These are phyloP conservation scores for Coccomyxa sp. DNA, from an alignment of 139 green algal genomes.

Conservation along the genomic window DNA sequence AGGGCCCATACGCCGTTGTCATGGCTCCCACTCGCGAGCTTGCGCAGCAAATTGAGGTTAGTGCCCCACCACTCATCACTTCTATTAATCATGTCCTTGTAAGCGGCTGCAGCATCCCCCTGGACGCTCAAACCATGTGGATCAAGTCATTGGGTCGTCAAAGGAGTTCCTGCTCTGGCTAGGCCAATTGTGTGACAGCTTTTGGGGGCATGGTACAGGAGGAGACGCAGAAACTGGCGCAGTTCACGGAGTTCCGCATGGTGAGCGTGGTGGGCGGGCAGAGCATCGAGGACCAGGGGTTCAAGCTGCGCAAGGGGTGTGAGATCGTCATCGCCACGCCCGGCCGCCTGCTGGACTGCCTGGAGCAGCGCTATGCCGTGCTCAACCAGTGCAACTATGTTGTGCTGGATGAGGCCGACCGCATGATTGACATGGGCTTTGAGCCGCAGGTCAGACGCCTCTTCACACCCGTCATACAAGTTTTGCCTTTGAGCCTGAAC, in stretches of 20 bases:
- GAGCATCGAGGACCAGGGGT: constrained; percentile 95
- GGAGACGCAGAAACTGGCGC: constrained; percentile 76
- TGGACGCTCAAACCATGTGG: no score
- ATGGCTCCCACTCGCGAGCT: constrained; percentile 95
- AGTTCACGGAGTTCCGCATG: constrained; percentile 70
- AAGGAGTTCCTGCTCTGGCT: no score
- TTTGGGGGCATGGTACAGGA: constrained; percentile 38
- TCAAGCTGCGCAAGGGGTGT: constrained; percentile 75
- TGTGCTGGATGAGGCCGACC: constrained; percentile 97
- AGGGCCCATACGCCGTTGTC: constrained; percentile 91
- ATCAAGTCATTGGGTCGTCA: no score
- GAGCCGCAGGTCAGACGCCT: constrained; percentile 77
- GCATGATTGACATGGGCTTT: constrained; percentile 99
- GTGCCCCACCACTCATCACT: not conserved
- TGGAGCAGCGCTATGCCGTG: constrained; percentile 89
- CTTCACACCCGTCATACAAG: no score
- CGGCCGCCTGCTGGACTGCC: constrained; percentile 91
- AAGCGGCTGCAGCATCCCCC: not conserved
- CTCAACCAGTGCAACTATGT: constrained; percentile 99
- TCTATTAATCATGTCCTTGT: not conserved
- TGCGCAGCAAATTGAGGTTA: constrained; percentile 72
- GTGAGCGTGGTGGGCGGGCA: constrained; percentile 91
- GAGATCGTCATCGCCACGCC: constrained; percentile 99
- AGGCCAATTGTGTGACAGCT: no score
- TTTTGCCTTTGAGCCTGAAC: no score